A percentile compares a stretch with the other conserved stretches of the same genome.
Evolutionary conservation across 2,329 filamentous ascomycete genomes (phyloP).

Genomic region (Fusarium falciforme): DNA sequence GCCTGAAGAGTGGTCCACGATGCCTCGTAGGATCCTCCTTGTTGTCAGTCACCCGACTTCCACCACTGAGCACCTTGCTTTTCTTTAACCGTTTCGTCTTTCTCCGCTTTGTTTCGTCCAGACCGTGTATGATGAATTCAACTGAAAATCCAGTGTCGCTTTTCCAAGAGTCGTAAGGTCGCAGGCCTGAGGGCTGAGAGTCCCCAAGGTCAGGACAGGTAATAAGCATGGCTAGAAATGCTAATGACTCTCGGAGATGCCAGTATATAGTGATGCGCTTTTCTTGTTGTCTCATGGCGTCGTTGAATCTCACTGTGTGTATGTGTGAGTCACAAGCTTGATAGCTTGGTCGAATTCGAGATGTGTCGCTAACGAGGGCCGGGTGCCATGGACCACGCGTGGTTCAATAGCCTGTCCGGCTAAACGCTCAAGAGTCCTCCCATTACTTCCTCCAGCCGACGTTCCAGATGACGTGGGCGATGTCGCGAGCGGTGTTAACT

Average conservation of each 20-base stretch:
- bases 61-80: conserved; percentile 31
- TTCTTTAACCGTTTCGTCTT: conserved; percentile 37
- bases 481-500: conserved; percentile 77
- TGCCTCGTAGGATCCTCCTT: conserved; percentile 10
- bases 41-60: conserved; percentile 15
- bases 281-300: conserved; percentile 32
- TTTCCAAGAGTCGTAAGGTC: conserved; percentile 24
- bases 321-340: conserved; percentile 30
- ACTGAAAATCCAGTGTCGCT: conserved; percentile 26
- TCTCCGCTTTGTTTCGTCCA: conserved; percentile 20
- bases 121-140: conserved; percentile 26
- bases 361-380: conserved; percentile 23
- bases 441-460: conserved; percentile 71
- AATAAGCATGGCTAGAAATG: conserved; percentile 16
- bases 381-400: conserved; percentile 18
- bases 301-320: conserved; percentile 27
- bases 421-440: conserved; percentile 9
- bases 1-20: conserved; percentile 11
- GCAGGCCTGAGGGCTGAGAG: neutral
- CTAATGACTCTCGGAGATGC: conserved; percentile 22
- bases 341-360: conserved; percentile 32
- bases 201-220: conserved; percentile 9
- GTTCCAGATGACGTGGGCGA: conserved; percentile 79
- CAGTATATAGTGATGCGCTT: conserved; percentile 31
- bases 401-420: neutral